A percentile compares a stretch with the other conserved stretches of the same genome.
Conservation (phyloP, 1,284 basidiomycete genomes). For the Volvariella surrecta region DNA sequence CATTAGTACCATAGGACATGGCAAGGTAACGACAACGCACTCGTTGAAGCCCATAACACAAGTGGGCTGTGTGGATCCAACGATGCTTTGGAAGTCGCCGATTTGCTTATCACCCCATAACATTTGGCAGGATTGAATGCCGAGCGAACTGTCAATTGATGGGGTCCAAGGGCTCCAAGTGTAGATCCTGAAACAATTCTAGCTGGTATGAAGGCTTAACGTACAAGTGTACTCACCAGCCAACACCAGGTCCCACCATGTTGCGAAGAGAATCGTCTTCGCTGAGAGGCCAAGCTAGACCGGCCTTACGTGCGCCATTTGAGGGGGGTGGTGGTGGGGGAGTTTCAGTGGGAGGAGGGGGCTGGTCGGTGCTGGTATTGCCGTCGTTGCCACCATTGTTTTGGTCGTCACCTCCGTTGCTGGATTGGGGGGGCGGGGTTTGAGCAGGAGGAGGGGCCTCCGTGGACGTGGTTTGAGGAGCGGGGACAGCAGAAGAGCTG, state of each 20-base stretch:
- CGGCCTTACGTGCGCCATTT: conserved; percentile 36
- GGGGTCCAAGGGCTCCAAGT: conserved; percentile 46
- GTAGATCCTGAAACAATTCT: conserved; percentile 40
- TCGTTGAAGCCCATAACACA: conserved; percentile 64
- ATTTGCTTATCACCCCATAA: conserved; percentile 54
- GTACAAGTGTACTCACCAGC: too few species aligned
- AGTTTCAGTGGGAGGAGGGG: conserved; percentile 3
- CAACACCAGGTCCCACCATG: conserved; percentile 35
- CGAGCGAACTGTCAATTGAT: conserved; percentile 25
- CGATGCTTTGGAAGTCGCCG: conserved; percentile 31
- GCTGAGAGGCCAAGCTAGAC: conserved; percentile 58
- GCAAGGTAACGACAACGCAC: conserved; percentile 27
- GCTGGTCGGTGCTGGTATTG: conserved; percentile 4
- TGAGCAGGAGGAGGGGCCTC: neutral
- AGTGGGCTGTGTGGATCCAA: conserved; percentile 40
- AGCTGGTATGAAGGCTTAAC: conserved; percentile 10
- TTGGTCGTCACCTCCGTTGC: neutral
- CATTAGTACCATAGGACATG: conserved; percentile 4
- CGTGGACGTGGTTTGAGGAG: conserved; percentile 9
- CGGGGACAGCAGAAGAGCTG: conserved; percentile 14
- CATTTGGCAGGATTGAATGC: conserved; percentile 54
- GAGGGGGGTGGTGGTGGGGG: conserved; percentile 5
- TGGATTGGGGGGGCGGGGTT: conserved; percentile 8
- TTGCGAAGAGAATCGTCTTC: conserved; percentile 34
- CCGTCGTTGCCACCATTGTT: conserved; percentile 4